Percentiles rank a stretch among this genome's conserved stretches.
phyloP scores from a whole-genome alignment of 108 stramenopile genomes.

The Chaetoceros muelleri region DNA sequence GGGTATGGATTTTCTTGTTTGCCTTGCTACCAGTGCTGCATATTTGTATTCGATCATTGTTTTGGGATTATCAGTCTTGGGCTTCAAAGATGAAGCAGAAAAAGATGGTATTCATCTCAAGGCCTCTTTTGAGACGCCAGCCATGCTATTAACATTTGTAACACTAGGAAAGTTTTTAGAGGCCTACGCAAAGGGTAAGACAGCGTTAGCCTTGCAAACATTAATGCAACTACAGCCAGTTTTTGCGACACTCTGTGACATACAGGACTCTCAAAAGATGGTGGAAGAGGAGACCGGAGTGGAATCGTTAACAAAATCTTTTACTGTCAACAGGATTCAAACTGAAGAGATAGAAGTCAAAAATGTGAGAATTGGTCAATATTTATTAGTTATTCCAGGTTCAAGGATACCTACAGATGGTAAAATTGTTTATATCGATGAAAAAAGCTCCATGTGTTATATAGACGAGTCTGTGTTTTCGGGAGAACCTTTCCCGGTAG shows the following conservation, averaged over 20 bases:
- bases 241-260: conserved; percentile 25
- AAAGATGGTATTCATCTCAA: conserved; percentile 13
- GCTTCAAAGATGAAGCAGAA: neutral
- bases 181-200: conserved; percentile 80
- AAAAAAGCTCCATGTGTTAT: conserved; percentile 18
- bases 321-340: conserved; percentile 22
- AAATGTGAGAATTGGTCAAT: conserved; percentile 46
- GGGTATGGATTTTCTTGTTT: conserved; percentile 97
- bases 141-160: conserved; percentile 94
- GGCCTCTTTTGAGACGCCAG: conserved; percentile 88
- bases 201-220: conserved; percentile 71
- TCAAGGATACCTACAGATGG: neutral
- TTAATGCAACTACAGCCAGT: conserved; percentile 81
- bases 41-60: conserved; percentile 71
- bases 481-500: conserved; percentile 85
- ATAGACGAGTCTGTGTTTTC: conserved; percentile 89
- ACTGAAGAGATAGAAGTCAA: conserved; percentile 40
- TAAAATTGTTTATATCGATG: neutral
- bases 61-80: conserved; percentile 19
- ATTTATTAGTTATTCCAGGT: conserved; percentile 61
- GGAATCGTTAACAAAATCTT: neutral
- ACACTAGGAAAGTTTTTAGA: conserved; percentile 90
- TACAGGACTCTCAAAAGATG: conserved; percentile 12
- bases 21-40: conserved; percentile 82
- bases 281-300: neutral